Conservation (phyloP, 345 rosid genomes). For the Populus nigra region DNA sequence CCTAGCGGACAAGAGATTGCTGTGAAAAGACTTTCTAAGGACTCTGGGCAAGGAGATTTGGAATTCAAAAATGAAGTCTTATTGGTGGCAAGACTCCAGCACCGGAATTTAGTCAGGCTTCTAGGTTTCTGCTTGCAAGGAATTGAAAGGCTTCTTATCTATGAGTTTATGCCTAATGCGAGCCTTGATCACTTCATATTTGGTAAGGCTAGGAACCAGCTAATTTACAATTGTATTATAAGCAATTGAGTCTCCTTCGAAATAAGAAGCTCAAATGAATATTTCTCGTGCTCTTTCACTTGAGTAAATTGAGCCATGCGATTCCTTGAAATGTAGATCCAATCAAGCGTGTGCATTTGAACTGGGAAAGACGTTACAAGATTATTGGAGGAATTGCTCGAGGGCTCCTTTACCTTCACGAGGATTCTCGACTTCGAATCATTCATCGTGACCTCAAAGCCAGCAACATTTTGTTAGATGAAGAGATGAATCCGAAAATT, state of each 20-base stretch:
- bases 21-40: conserved; percentile 11
- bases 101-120: background rate
- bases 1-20: conserved; percentile 1
- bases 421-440: conserved; percentile 6
- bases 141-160: too few species aligned
- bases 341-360: background rate
- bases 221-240: too few species aligned
- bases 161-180: background rate
- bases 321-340: background rate
- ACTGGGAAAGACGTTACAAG: conserved; percentile 12
- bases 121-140: too few species aligned
- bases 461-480: too few species aligned
- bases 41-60: conserved; percentile 7
- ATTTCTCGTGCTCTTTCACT: too few species aligned
- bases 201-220: background rate
- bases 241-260: too few species aligned
- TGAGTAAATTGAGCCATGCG: background rate
- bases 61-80: conserved; percentile 19
- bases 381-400: conserved; percentile 13
- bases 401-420: conserved; percentile 16
- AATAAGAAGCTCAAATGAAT: too few species aligned
- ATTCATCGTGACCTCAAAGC: too few species aligned
- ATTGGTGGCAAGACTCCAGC: conserved; percentile 16
- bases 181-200: conserved; percentile 14
- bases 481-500: too few species aligned